Base-by-base conservation (phyloP, 139 green algal species). In the Marvania coccoides region DNA sequence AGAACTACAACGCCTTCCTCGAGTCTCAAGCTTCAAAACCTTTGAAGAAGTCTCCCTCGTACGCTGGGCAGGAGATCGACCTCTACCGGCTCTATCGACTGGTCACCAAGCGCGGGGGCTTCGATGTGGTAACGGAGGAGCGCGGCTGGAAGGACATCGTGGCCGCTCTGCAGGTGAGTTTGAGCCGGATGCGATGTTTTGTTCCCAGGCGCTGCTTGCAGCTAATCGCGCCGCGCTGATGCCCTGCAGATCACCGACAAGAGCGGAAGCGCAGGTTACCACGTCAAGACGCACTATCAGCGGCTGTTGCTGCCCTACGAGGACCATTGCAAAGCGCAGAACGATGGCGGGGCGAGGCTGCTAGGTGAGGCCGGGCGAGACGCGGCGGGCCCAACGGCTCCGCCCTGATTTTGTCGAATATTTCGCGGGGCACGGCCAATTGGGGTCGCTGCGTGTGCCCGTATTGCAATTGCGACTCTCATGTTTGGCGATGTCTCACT, bases 81-180 rank as follows among this genome's bases (percentile, higher is more conserved):
- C 69, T 97, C 26, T 75, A 72, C 42, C 65, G 70, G 10, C 72
- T 96, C 26, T 80, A 81, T 53, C 47, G 70, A 1, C 42, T 81
- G 15, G 88, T 95, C n/a, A 3, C 48, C 2, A 70, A 69, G n/a
- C 67, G 83, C 5, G 90, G 90, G 7, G 86, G 89, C 24, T 91
- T 86, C 65, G 61, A 83, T 19, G 48, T 48, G 1, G 83, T 91
- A 23, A 85, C 72, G 5, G 73, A 84, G 19, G 69, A 78, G 38
- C 91, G 90, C 72, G 62, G 53, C 37, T 96, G 90, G 89, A 72
- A 71, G 23, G 87, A 95, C 23, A 69, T 93, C 4, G 80, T 78
- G 9, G 63, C 74, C 5, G 64, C 80, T 3, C 51, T 94, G 61
- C 69, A 88, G 74, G 87, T 91, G 47, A 29, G 30, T 15, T 29